A percentile compares a stretch with the other conserved stretches of the same genome.
These are phyloP conservation scores for Rheum nobile DNA, from an alignment of 148 eudicot species.

Conservation along the genomic window DNA sequence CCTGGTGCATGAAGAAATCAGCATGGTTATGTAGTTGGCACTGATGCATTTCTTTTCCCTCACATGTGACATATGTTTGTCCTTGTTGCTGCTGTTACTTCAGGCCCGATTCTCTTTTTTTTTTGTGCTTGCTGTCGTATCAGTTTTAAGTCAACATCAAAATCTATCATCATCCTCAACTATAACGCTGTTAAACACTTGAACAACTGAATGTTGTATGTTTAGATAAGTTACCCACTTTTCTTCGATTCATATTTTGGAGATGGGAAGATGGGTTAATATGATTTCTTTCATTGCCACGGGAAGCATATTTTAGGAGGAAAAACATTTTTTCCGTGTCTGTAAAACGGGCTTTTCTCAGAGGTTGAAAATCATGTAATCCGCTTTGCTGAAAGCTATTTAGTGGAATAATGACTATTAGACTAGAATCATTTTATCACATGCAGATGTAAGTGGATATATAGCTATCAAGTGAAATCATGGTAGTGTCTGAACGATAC, in stretches of 20 bases:
- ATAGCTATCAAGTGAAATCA: background rate
- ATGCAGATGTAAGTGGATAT: background rate
- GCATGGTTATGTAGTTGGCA: too few relatives aligned
- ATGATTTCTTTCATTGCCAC: background rate
- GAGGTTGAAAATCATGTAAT: background rate
- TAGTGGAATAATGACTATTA: background rate
- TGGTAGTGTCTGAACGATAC: background rate
- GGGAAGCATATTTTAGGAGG: background rate
- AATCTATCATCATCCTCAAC: background rate
- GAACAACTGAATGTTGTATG: background rate
- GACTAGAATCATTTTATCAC: background rate
- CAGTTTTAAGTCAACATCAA: background rate
- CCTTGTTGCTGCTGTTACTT: background rate
- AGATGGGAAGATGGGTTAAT: background rate
- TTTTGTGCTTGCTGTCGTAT: too few relatives aligned
- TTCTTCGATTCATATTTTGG: background rate
- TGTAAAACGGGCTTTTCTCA: background rate
- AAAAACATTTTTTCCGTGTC: background rate
- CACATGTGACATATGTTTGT: background rate
- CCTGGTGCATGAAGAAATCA: background rate
- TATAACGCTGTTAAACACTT: background rate
- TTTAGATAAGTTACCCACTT: background rate
- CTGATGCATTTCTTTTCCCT: too few relatives aligned
- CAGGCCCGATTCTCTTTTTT: background rate
- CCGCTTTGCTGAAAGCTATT: background rate